phyloP scores from a whole-genome alignment of 176 grass and related monocot genomes.

The Oryza meridionalis region DNA sequence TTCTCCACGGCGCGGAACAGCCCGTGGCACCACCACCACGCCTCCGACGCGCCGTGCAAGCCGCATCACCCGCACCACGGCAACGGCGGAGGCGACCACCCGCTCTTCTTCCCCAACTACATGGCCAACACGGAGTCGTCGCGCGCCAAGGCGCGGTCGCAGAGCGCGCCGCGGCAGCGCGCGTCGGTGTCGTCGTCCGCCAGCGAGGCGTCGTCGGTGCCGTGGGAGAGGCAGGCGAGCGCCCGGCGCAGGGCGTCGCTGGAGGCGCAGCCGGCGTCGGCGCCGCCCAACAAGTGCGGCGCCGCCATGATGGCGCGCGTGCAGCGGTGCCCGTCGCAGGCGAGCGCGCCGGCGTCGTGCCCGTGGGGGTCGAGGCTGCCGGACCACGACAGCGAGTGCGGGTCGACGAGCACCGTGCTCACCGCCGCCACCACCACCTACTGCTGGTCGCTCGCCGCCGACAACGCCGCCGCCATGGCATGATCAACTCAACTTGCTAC shows the following conservation, averaged over 20 bases:
- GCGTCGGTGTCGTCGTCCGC: constrained; percentile 54
- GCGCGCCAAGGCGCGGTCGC: constrained; percentile 72
- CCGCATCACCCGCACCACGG: neutral
- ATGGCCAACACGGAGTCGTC: constrained; percentile 90
- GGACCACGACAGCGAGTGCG: constrained; percentile 82
- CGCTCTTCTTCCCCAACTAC: constrained; percentile 69
- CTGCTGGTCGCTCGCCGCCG: constrained; percentile 47
- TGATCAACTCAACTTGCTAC: neutral
- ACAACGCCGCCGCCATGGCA: constrained; percentile 41
- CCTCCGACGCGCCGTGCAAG: neutral
- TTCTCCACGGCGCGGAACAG: constrained; percentile 65
- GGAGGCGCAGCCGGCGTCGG: constrained; percentile 43
- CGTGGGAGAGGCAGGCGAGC: constrained; percentile 57
- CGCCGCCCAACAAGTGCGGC: neutral
- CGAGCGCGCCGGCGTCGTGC: constrained; percentile 44
- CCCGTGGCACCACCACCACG: constrained; percentile 33
- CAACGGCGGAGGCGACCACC: constrained; percentile 34
- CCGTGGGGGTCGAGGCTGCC: constrained; percentile 72
- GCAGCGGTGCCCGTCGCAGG: constrained; percentile 56
- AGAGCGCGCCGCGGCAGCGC: constrained; percentile 74
- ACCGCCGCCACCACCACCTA: constrained; percentile 66
- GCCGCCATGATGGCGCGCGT: constrained; percentile 22
- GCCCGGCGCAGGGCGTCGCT: constrained; percentile 53
- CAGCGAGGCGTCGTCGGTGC: neutral
- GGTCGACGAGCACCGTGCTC: constrained; percentile 78